Percentiles rank a stretch among this genome's conserved stretches.
Evolutionary conservation across 2,329 filamentous ascomycete genomes (phyloP).

Genomic region (Gliomastix tumulicola): DNA sequence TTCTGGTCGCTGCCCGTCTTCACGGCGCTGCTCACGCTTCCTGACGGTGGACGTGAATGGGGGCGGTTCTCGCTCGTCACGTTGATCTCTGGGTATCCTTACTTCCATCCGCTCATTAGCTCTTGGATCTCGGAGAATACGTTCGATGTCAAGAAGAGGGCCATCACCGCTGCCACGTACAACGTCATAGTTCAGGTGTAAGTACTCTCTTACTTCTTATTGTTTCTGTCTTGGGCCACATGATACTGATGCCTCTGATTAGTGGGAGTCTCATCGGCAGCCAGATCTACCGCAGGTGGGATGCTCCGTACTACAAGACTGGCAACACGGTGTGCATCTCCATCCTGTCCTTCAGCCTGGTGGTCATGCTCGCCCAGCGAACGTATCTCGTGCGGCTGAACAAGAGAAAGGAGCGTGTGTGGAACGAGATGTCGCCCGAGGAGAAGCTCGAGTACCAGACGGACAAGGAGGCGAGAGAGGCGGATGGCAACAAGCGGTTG

Average conservation of each 20-base stretch:
- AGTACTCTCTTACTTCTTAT: too few species aligned
- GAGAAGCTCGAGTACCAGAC: conserved; percentile 37
- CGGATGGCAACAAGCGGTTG: conserved; percentile 40
- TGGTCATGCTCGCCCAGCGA: conserved; percentile 41
- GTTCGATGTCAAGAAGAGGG: conserved; percentile 41
- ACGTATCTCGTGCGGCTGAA: conserved; percentile 36
- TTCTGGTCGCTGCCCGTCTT: conserved; percentile 45
- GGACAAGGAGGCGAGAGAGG: conserved; percentile 32
- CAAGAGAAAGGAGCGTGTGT: conserved; percentile 36
- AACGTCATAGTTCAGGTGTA: conserved; percentile 38
- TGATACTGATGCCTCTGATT: background rate
- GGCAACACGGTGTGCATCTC: conserved; percentile 52
- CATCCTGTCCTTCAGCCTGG: conserved; percentile 39
- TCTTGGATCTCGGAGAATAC: conserved; percentile 43
- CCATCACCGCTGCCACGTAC: conserved; percentile 38
- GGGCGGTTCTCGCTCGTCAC: conserved; percentile 41
- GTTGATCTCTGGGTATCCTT: conserved; percentile 47
- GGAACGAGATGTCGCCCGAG: conserved; percentile 35
- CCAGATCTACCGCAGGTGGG: conserved; percentile 43
- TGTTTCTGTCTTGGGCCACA: background rate
- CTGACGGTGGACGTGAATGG: conserved; percentile 42
- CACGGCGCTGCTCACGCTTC: conserved; percentile 41
- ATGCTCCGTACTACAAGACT: conserved; percentile 47
- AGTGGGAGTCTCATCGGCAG: conserved; percentile 30
- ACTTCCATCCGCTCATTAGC: conserved; percentile 48